These are phyloP conservation scores for Saccharomyces uvarum DNA, from an alignment of 1,139 yeast species.

Conservation along the genomic window DNA sequence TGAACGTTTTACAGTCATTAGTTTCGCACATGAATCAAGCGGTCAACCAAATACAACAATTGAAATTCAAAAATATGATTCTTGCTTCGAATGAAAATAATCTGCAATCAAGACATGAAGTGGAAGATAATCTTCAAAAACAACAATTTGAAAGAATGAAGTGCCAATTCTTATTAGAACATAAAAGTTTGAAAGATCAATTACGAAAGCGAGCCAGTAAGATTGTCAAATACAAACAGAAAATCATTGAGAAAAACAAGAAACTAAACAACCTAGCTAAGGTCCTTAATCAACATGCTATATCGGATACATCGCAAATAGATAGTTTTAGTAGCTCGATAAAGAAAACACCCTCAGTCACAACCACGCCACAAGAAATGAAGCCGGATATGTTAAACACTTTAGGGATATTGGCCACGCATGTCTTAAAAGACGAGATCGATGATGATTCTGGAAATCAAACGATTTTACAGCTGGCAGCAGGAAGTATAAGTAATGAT, in stretches of 20 bases:
- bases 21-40: background rate
- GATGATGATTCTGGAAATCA: constrained; percentile 23
- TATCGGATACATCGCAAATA: constrained; percentile 10
- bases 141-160: constrained; percentile 44
- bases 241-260: constrained; percentile 37
- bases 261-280: constrained; percentile 34
- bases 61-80: constrained; percentile 37
- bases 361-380: constrained; percentile 4
- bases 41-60: constrained; percentile 18
- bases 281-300: constrained; percentile 18
- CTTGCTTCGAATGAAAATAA: constrained; percentile 30
- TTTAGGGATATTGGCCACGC: constrained; percentile 41
- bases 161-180: constrained; percentile 28
- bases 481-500: constrained; percentile 12
- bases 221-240: constrained; percentile 38
- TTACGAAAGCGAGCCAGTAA: constrained; percentile 36
- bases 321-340: constrained; percentile 7
- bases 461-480: constrained; percentile 16
- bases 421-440: constrained; percentile 38
- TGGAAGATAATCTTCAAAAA: constrained; percentile 40
- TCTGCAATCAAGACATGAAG: constrained; percentile 38
- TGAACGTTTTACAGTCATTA: background rate
- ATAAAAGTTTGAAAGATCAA: constrained; percentile 34
- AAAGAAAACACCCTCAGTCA: constrained; percentile 6
- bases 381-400: constrained; percentile 37